Percentiles rank a stretch among this genome's conserved stretches.
These are phyloP conservation scores for Hevea brasiliensis DNA, from an alignment of 345 rosid species.

Conservation along the genomic window DNA sequence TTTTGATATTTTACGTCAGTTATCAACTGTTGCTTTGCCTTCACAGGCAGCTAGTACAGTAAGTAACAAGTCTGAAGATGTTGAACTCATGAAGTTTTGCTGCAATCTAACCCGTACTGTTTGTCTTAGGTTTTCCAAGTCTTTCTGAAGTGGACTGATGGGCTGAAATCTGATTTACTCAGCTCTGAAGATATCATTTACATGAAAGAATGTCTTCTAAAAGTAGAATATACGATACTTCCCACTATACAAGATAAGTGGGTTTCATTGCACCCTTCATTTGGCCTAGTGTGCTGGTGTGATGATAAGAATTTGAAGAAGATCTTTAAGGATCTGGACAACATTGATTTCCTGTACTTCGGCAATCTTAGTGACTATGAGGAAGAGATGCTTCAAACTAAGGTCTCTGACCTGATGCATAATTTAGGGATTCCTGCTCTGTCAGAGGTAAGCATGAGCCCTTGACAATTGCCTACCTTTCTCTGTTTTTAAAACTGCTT, in stretches of 20 bases:
- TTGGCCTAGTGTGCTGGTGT: constrained; percentile 83
- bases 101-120: constrained; percentile 19
- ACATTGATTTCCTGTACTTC: constrained; percentile 60
- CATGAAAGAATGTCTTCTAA: constrained; percentile 59
- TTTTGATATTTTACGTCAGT: constrained; percentile 57
- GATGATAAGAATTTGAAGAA: constrained; percentile 63
- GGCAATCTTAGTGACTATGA: constrained; percentile 53
- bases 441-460: constrained; percentile 53
- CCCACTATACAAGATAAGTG: constrained; percentile 72
- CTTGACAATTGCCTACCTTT: not conserved
- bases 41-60: constrained; percentile 70
- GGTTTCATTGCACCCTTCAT: constrained; percentile 84
- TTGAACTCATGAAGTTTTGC: constrained; percentile 8
- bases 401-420: constrained; percentile 57
- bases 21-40: constrained; percentile 64
- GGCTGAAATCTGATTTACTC: constrained; percentile 54
- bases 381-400: constrained; percentile 50
- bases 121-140: constrained; percentile 74
- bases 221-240: constrained; percentile 63
- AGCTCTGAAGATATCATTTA: constrained; percentile 50
- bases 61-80: constrained; percentile 35
- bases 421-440: constrained; percentile 76
- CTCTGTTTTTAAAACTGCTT: not conserved
- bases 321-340: constrained; percentile 56
- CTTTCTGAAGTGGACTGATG: constrained; percentile 75